Evolutionary conservation across 257 asterid genomes (phyloP), one percentile per base, ranked within the genome.

Genomic region (Nicotiana benthamiana): DNA sequence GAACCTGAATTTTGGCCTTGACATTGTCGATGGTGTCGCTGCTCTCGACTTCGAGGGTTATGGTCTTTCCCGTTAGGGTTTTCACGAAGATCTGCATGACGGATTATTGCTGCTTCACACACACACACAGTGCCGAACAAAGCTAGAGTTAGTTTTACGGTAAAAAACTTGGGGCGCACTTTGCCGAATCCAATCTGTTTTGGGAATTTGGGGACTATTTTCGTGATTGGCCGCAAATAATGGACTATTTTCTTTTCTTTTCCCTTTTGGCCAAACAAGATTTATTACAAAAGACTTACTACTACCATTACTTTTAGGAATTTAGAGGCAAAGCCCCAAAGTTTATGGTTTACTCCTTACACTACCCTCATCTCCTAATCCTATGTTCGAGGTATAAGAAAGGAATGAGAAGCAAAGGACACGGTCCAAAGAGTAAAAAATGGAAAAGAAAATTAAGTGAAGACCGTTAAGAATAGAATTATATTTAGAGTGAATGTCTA

Each of bases 1-100:
- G 30, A 70, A 92, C 98, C 98, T 93, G 97, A 92, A 93, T 93
- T 91, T 88, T 90, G 87, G 93, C 86, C 84, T 93, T 93, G 84
- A 93, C 95, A 83, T 91, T 88, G 82, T 91, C 97, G 85, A 91
- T 91, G 85, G 95, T 91, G 87, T 93, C 97, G 65, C 92, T 89
- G 86, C 89, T 88, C 89, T 91, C 97, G 18, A 93, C 96, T 86
- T 93, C 95, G 75, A 93, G 94, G 56, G 98, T 89, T 82, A 92
- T 92, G 4, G 97, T 90, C 83, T 92, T 90, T 4, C 97, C 97
- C 20, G 96, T 90, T 40, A 93, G 91, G 83, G 94, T 92, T 86
- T 92, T 93, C 68, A 93, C 98, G 79, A 93, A 93, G 86, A 93
- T 92, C 96, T 93, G 98, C 98, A 92, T 93, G 57, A 82, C 66